Conservation (phyloP, 805 yeast genomes). For the Kregervanrija fluxuum region DNA sequence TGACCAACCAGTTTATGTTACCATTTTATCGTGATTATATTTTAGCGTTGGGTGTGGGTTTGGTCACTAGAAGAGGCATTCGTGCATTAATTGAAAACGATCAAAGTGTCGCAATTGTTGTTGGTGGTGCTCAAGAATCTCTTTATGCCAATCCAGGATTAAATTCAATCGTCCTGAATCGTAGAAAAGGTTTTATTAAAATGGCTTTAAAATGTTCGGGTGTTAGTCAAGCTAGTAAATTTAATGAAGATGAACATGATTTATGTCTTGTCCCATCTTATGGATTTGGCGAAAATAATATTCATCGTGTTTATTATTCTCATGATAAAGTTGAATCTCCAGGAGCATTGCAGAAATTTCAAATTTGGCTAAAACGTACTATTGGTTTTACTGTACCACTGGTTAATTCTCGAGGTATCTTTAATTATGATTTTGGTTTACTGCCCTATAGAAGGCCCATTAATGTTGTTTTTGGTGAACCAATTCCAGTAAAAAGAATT, state of each 20-base stretch:
- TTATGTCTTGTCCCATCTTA: slow-evolving; percentile 78
- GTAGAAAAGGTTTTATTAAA: slow-evolving; percentile 83
- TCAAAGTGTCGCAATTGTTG: slow-evolving; percentile 78
- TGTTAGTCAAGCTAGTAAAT: slow-evolving; percentile 8
- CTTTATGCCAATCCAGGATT: slow-evolving; percentile 57
- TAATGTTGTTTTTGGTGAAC: slow-evolving; percentile 65
- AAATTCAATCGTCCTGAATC: slow-evolving; percentile 62
- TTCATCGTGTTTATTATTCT: slow-evolving; percentile 36
- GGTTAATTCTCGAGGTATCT: slow-evolving; percentile 86
- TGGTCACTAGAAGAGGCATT: slow-evolving; percentile 74
- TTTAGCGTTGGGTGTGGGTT: slow-evolving; percentile 71
- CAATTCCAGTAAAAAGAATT: slow-evolving; percentile 34
- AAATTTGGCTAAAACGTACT: slow-evolving; percentile 60
- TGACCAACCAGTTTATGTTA: slow-evolving; percentile 72
- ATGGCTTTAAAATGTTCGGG: slow-evolving; percentile 59
- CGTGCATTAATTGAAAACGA: slow-evolving; percentile 52
- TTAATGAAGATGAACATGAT: slow-evolving; percentile 39
- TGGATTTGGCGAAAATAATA: slow-evolving; percentile 82
- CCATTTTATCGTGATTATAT: slow-evolving; percentile 88
- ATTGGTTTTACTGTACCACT: slow-evolving; percentile 86
- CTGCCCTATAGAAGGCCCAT: slow-evolving; percentile 81
- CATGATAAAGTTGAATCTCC: slow-evolving; percentile 14
- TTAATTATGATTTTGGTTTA: slow-evolving; percentile 87
- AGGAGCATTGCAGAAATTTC: slow-evolving; percentile 44
- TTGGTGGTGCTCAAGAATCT: slow-evolving; percentile 95